Evolutionary conservation across 2,329 filamentous ascomycete genomes (phyloP), one percentile per base, ranked within the genome.

Genomic region (Aspergillus sp.): DNA sequence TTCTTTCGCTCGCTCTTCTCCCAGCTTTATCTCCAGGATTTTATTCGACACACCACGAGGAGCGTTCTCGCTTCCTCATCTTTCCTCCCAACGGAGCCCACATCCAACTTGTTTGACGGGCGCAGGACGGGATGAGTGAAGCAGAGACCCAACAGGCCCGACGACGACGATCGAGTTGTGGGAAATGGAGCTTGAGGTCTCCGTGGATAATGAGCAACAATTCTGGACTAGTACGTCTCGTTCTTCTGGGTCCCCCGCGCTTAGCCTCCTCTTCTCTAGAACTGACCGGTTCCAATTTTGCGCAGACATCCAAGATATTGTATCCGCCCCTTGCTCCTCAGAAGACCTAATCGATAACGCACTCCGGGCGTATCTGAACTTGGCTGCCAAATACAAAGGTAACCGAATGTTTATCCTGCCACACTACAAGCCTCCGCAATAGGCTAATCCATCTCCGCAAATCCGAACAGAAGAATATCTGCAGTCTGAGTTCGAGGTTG

Each of bases 321-420:
- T 89, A 62, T 82, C 81, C 54, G 77, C 78, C 53, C 77, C 78
- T 66, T 88, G 84, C 74, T 77, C 81, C 54, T 81, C 81, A 57
- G 83, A 89, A 73, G 83, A 86, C 67, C 76, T 81, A 58, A 89
- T 98, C 73, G 95, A 99, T 77, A 88, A 96, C 74, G 85, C 89
- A 60, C 81, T 99, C 64, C 90, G 95, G 65, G 83, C 85, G 43
- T 99, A 93, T 83, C 82, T 99, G 58, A 84, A 86, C 63, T 84
- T 97, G 65, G 89, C 90, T 36, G 86, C 89, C 18, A 84, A 80
- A 60, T 89, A 90, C 72, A 89, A 88, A 77, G 79, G 84, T 86
- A 73, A 59, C 69, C 15, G 11, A 26, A 2, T n/a, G 24, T 11
- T 20, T 24, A 30, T 20, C n/a, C 48, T 11, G 11, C 32, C 9